Percentiles rank a stretch among this genome's conserved stretches.
Conservation (phyloP, 768 basidiomycete genomes). For the Tylopilus plumbeoviolaceoides region DNA sequence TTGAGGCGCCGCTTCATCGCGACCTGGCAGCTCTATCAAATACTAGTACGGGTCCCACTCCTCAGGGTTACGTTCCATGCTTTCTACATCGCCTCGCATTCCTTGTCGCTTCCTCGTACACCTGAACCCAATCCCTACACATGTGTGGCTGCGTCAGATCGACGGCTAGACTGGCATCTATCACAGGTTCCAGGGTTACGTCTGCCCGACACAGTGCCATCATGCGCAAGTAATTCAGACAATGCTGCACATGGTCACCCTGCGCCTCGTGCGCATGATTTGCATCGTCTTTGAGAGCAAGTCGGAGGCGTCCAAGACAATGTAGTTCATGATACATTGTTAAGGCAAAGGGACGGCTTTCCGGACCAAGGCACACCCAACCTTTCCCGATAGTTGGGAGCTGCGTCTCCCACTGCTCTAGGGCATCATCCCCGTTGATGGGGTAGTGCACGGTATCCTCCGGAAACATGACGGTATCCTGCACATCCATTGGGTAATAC, state of each 20-base stretch:
- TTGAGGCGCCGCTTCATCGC: no score
- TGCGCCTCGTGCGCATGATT: constrained; percentile 16
- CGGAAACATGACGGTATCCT: constrained; percentile 20
- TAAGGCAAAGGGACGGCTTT: constrained; percentile 31
- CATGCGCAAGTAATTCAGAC: constrained; percentile 47
- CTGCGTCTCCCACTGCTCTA: constrained; percentile 21
- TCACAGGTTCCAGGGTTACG: constrained; percentile 44
- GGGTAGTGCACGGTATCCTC: constrained; percentile 26
- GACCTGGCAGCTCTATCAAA: no score
- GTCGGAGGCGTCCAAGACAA: constrained; percentile 31
- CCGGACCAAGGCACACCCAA: constrained; percentile 25
- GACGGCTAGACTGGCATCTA: constrained; percentile 14
- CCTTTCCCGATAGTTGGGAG: constrained; percentile 18
- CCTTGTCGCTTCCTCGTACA: constrained; percentile 21
- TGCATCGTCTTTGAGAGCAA: constrained; percentile 16
- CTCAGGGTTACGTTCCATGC: neutral
- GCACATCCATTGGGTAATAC: constrained; percentile 25
- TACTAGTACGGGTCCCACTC: no score
- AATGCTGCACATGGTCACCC: constrained; percentile 35
- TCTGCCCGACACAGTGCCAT: constrained; percentile 45
- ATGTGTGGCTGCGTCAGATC: constrained; percentile 23
- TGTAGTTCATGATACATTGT: constrained; percentile 38
- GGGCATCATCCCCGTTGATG: constrained; percentile 21
- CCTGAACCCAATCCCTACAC: constrained; percentile 26
- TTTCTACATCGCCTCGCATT: constrained; percentile 10